Conservation (phyloP, 805 yeast species). For the Candida hungchunana region DNA sequence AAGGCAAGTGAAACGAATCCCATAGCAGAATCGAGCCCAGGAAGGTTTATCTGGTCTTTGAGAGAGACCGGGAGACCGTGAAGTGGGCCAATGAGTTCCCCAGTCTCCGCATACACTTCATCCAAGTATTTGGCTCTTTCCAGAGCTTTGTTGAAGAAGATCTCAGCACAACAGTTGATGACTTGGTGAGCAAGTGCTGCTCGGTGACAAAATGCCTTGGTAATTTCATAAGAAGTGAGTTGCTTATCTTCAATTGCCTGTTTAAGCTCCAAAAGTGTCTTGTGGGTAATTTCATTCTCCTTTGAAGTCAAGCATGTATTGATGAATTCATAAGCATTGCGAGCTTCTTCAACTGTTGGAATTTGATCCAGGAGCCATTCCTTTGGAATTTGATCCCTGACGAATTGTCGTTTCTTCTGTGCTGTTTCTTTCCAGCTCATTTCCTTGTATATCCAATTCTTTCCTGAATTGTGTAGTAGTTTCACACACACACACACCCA, state of each 20-base stretch:
- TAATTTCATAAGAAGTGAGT: constrained; percentile 12
- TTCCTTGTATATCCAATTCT: too few species aligned
- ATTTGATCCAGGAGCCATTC: constrained; percentile 22
- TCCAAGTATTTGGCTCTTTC: constrained; percentile 51
- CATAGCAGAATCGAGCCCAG: constrained; percentile 45
- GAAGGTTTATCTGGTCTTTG: constrained; percentile 39
- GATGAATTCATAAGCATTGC: constrained; percentile 17
- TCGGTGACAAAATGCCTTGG: constrained; percentile 46
- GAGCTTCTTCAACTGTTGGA: constrained; percentile 17
- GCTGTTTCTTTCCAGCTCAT: constrained; percentile 21
- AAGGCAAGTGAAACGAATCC: constrained; percentile 45
- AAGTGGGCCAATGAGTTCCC: constrained; percentile 54
- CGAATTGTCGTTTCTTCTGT: constrained; percentile 15
- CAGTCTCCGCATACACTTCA: constrained; percentile 39
- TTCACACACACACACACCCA: too few species aligned
- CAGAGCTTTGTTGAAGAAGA: constrained; percentile 53
- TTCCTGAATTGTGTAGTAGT: too few species aligned
- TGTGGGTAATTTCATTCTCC: constrained; percentile 19
- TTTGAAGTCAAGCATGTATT: constrained; percentile 44
- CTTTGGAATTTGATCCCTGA: constrained; percentile 19
- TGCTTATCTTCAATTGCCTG: constrained; percentile 5
- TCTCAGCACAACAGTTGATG: constrained; percentile 30
- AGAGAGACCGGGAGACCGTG: constrained; percentile 66
- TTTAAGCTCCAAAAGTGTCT: constrained; percentile 9
- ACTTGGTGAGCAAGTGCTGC: constrained; percentile 56